Conservation (phyloP, 306 rosid species). For the Cicer arietinum region DNA sequence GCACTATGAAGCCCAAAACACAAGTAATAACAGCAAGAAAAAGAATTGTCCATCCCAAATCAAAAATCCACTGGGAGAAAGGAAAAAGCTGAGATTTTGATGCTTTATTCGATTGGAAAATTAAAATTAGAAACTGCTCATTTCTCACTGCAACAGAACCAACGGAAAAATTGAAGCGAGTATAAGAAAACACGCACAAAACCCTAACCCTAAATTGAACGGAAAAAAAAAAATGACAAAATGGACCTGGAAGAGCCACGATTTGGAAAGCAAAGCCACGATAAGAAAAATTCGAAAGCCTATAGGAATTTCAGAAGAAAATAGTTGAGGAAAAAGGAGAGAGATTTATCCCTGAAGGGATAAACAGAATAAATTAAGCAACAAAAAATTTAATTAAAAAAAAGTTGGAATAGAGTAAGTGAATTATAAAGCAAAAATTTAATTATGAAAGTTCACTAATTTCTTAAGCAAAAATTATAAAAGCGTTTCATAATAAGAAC, state of each 20-base stretch:
- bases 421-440: not conserved
- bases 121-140: constrained; percentile 34
- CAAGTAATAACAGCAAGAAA: constrained; percentile 17
- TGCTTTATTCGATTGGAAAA: constrained; percentile 30
- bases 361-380: constrained; percentile 22
- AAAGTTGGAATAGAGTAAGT: not conserved
- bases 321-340: constrained; percentile 63
- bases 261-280: constrained; percentile 45
- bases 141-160: constrained; percentile 25
- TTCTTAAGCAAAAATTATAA: too few relatives aligned
- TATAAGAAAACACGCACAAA: constrained; percentile 47
- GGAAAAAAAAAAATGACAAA: constrained; percentile 25
- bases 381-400: not conserved
- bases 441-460: too few relatives aligned
- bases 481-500: too few relatives aligned
- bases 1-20: constrained; percentile 36
- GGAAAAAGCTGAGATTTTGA: constrained; percentile 32
- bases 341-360: constrained; percentile 42
- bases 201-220: constrained; percentile 55
- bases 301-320: constrained; percentile 43
- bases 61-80: constrained; percentile 12
- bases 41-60: constrained; percentile 24
- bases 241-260: constrained; percentile 38
- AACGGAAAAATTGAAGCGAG: constrained; percentile 21
- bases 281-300: constrained; percentile 50